phyloP scores from a whole-genome alignment of 352 stramenopile genomes.

The Phytophthora cryptogea region DNA sequence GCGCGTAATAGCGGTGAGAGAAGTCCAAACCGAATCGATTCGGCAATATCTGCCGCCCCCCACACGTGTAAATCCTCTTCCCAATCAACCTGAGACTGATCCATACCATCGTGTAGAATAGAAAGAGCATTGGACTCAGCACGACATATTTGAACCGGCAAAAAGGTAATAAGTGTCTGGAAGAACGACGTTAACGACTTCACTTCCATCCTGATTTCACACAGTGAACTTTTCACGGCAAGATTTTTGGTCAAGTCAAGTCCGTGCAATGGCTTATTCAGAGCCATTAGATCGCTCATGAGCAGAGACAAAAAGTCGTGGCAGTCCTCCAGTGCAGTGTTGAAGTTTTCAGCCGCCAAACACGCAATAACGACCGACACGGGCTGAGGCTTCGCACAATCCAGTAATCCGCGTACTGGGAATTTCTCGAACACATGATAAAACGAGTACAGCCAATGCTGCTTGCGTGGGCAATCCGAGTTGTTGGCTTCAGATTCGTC shows the following conservation, averaged over 20 bases:
- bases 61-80: slow-evolving; percentile 30
- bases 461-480: slow-evolving; percentile 21
- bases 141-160: slow-evolving; percentile 77
- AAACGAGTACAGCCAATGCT: slow-evolving; percentile 35
- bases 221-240: slow-evolving; percentile 4
- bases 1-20: slow-evolving; percentile 45
- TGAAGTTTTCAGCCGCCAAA: background rate
- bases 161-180: slow-evolving; percentile 57
- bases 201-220: slow-evolving; percentile 2
- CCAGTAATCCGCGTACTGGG: slow-evolving; percentile 37
- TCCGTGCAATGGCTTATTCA: slow-evolving; percentile 47
- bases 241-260: slow-evolving; percentile 34
- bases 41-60: slow-evolving; percentile 48
- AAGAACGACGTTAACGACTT: slow-evolving; percentile 38
- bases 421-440: slow-evolving; percentile 70
- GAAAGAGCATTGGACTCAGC: slow-evolving; percentile 62
- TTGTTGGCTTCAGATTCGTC: slow-evolving; percentile 7
- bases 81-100: slow-evolving; percentile 26
- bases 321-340: slow-evolving; percentile 11
- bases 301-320: slow-evolving; percentile 40
- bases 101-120: slow-evolving; percentile 52
- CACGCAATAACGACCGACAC: slow-evolving; percentile 19
- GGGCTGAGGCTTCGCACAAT: background rate
- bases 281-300: slow-evolving; percentile 40
- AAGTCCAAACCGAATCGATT: slow-evolving; percentile 50